Conservation (phyloP, 2,329 filamentous ascomycete genomes). For the Pseudopyricularia cyperi region DNA sequence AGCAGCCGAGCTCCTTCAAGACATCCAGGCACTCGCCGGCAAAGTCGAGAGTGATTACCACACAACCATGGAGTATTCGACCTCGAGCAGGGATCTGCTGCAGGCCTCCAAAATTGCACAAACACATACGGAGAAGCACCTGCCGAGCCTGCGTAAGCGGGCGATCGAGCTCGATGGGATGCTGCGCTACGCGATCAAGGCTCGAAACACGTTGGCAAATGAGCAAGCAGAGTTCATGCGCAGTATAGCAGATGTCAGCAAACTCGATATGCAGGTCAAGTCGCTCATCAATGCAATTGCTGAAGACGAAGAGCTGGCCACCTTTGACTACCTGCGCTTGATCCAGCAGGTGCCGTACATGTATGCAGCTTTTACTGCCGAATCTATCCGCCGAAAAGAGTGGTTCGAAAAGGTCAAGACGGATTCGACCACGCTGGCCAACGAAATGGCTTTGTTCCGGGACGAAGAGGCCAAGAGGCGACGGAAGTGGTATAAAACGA, state of each 20-base stretch:
- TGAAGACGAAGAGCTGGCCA: conserved; percentile 62
- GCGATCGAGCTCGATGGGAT: conserved; percentile 49
- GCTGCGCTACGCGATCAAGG: conserved; percentile 44
- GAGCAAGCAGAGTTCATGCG: conserved; percentile 67
- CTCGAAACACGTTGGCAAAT: conserved; percentile 54
- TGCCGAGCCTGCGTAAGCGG: conserved; percentile 44
- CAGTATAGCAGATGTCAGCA: conserved; percentile 67
- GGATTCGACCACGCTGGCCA: conserved; percentile 76
- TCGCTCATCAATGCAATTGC: conserved; percentile 58
- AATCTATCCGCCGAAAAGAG: conserved; percentile 74
- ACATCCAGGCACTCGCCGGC: conserved; percentile 73
- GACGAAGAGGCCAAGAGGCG: conserved; percentile 85
- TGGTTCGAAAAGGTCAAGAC: conserved; percentile 85
- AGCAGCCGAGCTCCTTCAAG: conserved; percentile 57
- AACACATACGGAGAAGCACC: conserved; percentile 47
- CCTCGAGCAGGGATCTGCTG: conserved; percentile 45
- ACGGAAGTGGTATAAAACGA: conserved; percentile 79
- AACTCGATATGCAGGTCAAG: conserved; percentile 59
- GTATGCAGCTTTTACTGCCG: conserved; percentile 79
- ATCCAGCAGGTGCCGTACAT: conserved; percentile 77
- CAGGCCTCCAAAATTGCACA: conserved; percentile 52
- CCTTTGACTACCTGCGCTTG: conserved; percentile 67
- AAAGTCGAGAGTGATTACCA: conserved; percentile 84
- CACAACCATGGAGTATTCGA: conserved; percentile 55
- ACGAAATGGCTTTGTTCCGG: conserved; percentile 84